Percentiles rank a stretch among this genome's conserved stretches.
These are phyloP conservation scores for Diplodia scrobiculata DNA, from an alignment of 2,329 filamentous ascomycete species.

Conservation along the genomic window DNA sequence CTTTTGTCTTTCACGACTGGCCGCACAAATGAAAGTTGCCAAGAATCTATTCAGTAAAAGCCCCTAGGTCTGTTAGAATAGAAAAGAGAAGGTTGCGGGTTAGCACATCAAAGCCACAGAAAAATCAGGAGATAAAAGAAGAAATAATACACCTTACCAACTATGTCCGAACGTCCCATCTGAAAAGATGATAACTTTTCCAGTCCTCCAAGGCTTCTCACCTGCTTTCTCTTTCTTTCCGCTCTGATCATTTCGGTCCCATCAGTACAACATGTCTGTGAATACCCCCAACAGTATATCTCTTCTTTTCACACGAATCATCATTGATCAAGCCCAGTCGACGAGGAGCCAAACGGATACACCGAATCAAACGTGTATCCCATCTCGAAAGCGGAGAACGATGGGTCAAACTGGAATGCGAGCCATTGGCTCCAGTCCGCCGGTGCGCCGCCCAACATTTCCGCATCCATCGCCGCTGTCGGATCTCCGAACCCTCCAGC, in stretches of 20 bases:
- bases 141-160: too few species aligned
- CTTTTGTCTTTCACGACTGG: background rate
- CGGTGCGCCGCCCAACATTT: background rate
- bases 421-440: slow-evolving; percentile 26
- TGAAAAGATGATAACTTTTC: too few species aligned
- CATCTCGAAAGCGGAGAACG: slow-evolving; percentile 19
- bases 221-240: too few species aligned
- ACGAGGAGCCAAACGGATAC: background rate
- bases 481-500: background rate
- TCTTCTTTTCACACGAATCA: background rate
- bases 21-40: background rate
- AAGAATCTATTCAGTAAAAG: background rate
- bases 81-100: too few species aligned
- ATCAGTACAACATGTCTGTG: background rate
- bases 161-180: too few species aligned
- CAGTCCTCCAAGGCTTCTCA: too few species aligned
- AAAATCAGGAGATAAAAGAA: too few species aligned
- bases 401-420: slow-evolving; percentile 23
- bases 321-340: background rate
- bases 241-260: too few species aligned
- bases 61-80: background rate
- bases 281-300: background rate
- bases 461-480: slow-evolving; percentile 5
- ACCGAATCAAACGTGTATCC: slow-evolving; percentile 3
- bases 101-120: too few species aligned